Percentiles rank a stretch among this genome's conserved stretches.
Evolutionary conservation across 768 basidiomycete species (phyloP).

Genomic region (Phanerochaete sordida): DNA sequence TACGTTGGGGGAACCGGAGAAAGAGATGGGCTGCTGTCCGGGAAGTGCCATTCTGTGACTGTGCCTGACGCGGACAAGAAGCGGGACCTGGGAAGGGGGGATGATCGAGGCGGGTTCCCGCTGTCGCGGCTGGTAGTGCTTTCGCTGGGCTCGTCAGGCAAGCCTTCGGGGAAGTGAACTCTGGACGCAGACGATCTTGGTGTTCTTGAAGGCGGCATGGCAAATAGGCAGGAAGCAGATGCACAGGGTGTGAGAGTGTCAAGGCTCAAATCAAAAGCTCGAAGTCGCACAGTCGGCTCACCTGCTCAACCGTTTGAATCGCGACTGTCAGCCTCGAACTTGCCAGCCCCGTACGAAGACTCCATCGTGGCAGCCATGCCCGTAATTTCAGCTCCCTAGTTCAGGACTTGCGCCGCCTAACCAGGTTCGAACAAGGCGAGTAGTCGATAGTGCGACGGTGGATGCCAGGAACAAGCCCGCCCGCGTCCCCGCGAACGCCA

Average conservation of each 20-base stretch:
- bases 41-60: conserved; percentile 2
- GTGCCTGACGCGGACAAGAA: conserved; percentile 1
- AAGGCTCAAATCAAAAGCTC: too few relatives aligned
- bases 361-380: not conserved
- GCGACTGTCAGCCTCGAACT: not conserved
- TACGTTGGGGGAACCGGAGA: not conserved
- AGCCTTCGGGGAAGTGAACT: conserved; percentile 3
- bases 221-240: too few relatives aligned
- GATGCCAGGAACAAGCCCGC: too few relatives aligned
- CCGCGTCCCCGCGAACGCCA: not conserved
- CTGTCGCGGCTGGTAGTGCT: not conserved
- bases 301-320: not conserved
- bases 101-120: not conserved
- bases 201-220: not conserved
- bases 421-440: too few relatives aligned
- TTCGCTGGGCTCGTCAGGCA: not conserved
- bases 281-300: too few relatives aligned
- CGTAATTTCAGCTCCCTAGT: too few relatives aligned
- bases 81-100: not conserved
- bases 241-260: too few relatives aligned
- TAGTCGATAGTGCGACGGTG: too few relatives aligned
- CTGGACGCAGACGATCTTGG: not conserved
- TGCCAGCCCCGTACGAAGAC: not conserved
- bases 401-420: too few relatives aligned
- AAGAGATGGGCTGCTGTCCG: not conserved